Conservation (phyloP, 2,329 filamentous ascomycete species). For the Pseudomassariella vexata region DNA sequence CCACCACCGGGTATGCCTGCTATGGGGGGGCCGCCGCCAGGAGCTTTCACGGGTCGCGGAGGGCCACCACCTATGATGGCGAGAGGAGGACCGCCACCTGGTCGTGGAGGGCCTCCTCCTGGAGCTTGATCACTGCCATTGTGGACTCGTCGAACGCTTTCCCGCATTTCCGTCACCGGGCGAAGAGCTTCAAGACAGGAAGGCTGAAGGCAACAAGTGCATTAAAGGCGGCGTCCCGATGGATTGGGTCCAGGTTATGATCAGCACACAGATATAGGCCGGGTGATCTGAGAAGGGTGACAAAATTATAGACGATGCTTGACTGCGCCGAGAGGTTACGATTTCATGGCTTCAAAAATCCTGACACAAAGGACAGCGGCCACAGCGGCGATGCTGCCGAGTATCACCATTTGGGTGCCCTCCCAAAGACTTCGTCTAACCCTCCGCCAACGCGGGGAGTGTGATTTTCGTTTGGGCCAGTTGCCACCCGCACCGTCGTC, state of each 20-base stretch:
- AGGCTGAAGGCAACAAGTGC: too few species aligned
- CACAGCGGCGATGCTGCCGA: constrained; percentile 51
- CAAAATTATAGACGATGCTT: constrained; percentile 2
- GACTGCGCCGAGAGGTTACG: constrained; percentile 4
- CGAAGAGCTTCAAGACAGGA: too few species aligned
- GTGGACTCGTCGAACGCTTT: not conserved
- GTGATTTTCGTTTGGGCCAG: too few species aligned
- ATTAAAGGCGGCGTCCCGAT: too few species aligned
- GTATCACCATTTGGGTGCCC: constrained; percentile 49
- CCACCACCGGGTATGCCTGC: not conserved
- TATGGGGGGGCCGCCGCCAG: constrained; percentile 1
- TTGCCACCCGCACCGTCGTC: constrained; percentile 2
- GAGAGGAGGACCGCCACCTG: constrained; percentile 9
- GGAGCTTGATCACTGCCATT: constrained; percentile 1
- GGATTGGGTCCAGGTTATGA: too few species aligned
- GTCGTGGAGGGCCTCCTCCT: constrained; percentile 15
- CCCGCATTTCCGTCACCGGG: too few species aligned
- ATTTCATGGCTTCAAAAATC: constrained; percentile 31
- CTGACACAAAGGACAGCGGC: constrained; percentile 49
- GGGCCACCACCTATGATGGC: constrained; percentile 12
- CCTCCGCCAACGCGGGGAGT: constrained; percentile 25
- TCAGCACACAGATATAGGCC: too few species aligned
- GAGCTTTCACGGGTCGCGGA: constrained; percentile 1
- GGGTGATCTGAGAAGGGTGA: not conserved
- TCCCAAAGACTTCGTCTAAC: constrained; percentile 33